Base-by-base conservation (phyloP, 495 filamentous ascomycete genomes). In the Xylaria palmicola region DNA sequence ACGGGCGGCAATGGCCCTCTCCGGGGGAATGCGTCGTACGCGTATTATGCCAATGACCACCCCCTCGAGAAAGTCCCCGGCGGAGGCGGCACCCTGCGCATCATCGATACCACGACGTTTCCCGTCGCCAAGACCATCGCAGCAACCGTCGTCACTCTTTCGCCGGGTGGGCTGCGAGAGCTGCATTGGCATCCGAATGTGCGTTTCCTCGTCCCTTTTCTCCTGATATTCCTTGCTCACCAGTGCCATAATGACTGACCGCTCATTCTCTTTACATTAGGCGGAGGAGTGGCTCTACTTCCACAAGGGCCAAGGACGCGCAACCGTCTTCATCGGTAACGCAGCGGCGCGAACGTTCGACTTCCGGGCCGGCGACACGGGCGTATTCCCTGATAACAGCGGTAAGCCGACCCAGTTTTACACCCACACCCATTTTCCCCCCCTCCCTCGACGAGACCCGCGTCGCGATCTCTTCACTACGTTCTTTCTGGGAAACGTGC, bases 181-280 rank as follows among this genome's bases (percentile, higher is more conserved):
- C 70, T 89, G 53, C 86, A 88, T 64, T 88, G 85, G 86, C 85
- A 87, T 71, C 85, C 85, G n/a, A 88, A 85, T 62, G 84, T 57
- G 20, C 20, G 55, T 55, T 55, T 10, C 15, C 10, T 27, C 17
- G 3, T 7, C 2, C 13, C 10, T n/a, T 12, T 4, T 24, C 6
- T 15, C 8, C 2, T 6, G 13, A 15, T 17, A 43, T 36, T 13
- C n/a, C n/a, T n/a, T n/a, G n/a, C n/a, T n/a, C 6, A 36, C 13
- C 32, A 6, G 32, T 36, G 6, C 6, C 6, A 6, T 36, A 36
- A 6, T 36, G 32, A 6, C 13, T 36, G 6, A 6, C 13, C 32
- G 32, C 13, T 36, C 32, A 36, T 36, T 36, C 13, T 36, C n/a
- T n/a, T n/a, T n/a, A n/a, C n/a, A n/a, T n/a, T 37, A 57, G 55